Evolutionary conservation across 1,284 basidiomycete species (phyloP), one percentile per base, ranked within the genome.

Genomic region (Fomitopsis pinicola): DNA sequence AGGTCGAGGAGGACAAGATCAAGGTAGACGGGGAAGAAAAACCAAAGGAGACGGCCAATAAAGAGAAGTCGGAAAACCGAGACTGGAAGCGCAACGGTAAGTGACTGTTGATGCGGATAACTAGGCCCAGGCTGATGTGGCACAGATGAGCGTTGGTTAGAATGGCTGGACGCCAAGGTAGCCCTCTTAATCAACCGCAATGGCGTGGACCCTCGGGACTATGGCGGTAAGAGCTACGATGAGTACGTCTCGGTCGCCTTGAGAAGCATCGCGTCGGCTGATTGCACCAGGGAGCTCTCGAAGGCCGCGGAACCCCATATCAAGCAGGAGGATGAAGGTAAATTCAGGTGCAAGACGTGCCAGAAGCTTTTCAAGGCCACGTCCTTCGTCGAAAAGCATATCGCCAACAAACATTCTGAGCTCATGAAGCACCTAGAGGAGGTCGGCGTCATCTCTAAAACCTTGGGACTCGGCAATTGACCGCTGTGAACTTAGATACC

Each of bases 281-380:
- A 64, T 57, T 48, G 22, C 57, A 30, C 7, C 69, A 95, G 94
- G 69, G 94, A 96, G 73, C 79, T 95, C 48, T 82, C 85, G 59
- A 92, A 88, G 70, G 85, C 86, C 28, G 87, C 87, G 26, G 90
- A 91, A 63, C 87, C 85, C 2, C 82, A 84, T 72, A 86, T 97
- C 72, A 96, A 95, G 76, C 91, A 95, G 73, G 96, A 98, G 76
- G 95, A 96, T 64, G 92, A 95, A 75, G 92, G 90, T 69, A 97
- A 97, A 73, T 97, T 93, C 78, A 84, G 96, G 66, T 98, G 95
- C 80, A 95, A 94, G 78, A 90, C 89, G 56, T 98, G 95, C 75
- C 87, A 88, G 75, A 98, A 98, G 78, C 81, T 98, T 17, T 98
- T 98, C 86, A 95, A 95, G 73, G 96, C 94, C 5, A 91, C 92